Evolutionary conservation across 2,329 filamentous ascomycete genomes (phyloP).

Genomic region (Cercospora brassicicola): DNA sequence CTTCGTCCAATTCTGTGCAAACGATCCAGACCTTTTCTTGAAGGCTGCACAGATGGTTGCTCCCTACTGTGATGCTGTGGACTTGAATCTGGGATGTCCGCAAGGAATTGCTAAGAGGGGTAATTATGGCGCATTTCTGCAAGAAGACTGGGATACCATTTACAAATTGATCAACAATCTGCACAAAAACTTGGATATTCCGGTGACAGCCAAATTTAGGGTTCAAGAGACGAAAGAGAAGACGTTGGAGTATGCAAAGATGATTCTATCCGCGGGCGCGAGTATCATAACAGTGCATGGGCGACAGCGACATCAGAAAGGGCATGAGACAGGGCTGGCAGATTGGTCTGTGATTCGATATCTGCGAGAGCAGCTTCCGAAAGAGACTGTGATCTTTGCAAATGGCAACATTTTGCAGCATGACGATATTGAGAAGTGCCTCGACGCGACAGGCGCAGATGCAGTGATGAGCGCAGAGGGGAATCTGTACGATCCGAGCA

Average conservation of each 20-base stretch:
- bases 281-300: constrained; percentile 94
- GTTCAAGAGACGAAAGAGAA: constrained; percentile 83
- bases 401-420: constrained; percentile 90
- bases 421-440: constrained; percentile 72
- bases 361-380: constrained; percentile 76
- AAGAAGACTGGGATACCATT: constrained; percentile 86
- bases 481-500: constrained; percentile 84
- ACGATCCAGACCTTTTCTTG: constrained; percentile 77
- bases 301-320: constrained; percentile 85
- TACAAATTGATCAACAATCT: constrained; percentile 79
- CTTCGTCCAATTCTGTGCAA: constrained; percentile 95
- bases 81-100: constrained; percentile 92
- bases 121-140: constrained; percentile 89
- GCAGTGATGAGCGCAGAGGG: constrained; percentile 96
- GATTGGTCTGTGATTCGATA: constrained; percentile 87
- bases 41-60: constrained; percentile 74
- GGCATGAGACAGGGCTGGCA: constrained; percentile 87
- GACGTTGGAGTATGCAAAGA: constrained; percentile 84
- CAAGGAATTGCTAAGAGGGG: constrained; percentile 92
- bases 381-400: constrained; percentile 89
- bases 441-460: constrained; percentile 83
- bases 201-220: constrained; percentile 92
- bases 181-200: constrained; percentile 73
- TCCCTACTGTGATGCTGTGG: constrained; percentile 90
- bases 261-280: constrained; percentile 81